These are phyloP conservation scores for Apiospora kogelbergensis DNA, from an alignment of 2,329 filamentous ascomycete species.

Conservation along the genomic window DNA sequence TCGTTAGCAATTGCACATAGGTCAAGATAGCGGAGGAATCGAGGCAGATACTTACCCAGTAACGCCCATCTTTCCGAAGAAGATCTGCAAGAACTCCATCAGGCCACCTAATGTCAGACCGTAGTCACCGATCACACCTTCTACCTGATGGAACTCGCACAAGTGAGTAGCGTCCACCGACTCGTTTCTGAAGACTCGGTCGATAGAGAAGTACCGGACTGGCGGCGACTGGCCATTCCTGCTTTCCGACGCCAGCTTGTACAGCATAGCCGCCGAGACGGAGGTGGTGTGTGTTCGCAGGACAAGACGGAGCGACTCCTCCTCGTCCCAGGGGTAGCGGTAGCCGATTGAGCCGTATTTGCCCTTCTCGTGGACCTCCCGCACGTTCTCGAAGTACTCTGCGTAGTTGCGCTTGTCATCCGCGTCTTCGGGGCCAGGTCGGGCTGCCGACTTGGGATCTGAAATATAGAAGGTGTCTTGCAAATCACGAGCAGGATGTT, in stretches of 20 bases:
- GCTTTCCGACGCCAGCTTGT: slow-evolving; percentile 80
- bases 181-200: slow-evolving; percentile 95
- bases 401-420: slow-evolving; percentile 69
- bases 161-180: slow-evolving; percentile 95
- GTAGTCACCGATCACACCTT: slow-evolving; percentile 98
- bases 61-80: slow-evolving; percentile 97
- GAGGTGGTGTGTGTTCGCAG: slow-evolving; percentile 96
- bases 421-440: slow-evolving; percentile 56
- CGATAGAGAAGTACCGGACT: slow-evolving; percentile 97
- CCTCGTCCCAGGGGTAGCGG: slow-evolving; percentile 87
- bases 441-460: slow-evolving; percentile 76
- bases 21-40: background rate
- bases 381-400: slow-evolving; percentile 85
- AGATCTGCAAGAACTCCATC: slow-evolving; percentile 90
- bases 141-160: slow-evolving; percentile 97
- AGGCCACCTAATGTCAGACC: slow-evolving; percentile 87
- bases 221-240: slow-evolving; percentile 64
- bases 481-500: slow-evolving; percentile 94
- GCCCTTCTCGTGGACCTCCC: slow-evolving; percentile 83
- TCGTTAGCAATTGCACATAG: background rate
- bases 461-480: slow-evolving; percentile 99
- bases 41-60: slow-evolving; percentile 35
- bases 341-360: slow-evolving; percentile 96
- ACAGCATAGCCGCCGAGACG: slow-evolving; percentile 85
- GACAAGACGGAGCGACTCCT: slow-evolving; percentile 84